These are phyloP conservation scores for Pseudocercospora musae DNA, from an alignment of 2,329 filamentous ascomycete species.

Conservation along the genomic window DNA sequence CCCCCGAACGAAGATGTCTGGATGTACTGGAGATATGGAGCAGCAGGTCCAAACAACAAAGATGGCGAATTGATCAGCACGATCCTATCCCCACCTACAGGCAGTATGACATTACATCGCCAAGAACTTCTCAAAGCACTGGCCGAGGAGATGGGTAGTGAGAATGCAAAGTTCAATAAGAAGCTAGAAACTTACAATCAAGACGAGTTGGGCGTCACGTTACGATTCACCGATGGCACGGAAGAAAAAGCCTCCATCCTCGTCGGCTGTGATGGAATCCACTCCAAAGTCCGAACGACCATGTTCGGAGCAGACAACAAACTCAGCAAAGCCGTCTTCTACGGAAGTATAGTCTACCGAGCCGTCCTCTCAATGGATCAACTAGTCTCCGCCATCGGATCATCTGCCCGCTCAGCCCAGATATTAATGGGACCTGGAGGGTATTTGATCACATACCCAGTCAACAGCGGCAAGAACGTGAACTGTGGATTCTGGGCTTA, in stretches of 20 bases:
- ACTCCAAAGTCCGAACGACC: constrained; percentile 52
- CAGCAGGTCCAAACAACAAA: constrained; percentile 16
- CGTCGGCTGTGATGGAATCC: constrained; percentile 64
- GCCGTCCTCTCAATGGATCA: constrained; percentile 58
- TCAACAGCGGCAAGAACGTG: constrained; percentile 54
- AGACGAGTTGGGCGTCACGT: constrained; percentile 23
- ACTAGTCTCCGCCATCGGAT: constrained; percentile 38
- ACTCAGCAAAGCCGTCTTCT: constrained; percentile 49
- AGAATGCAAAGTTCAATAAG: constrained; percentile 21
- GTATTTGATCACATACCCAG: constrained; percentile 61
- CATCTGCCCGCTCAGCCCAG: constrained; percentile 24
- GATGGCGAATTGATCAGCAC: constrained; percentile 30
- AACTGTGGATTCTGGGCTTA: constrained; percentile 48
- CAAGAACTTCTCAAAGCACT: constrained; percentile 42
- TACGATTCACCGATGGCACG: constrained; percentile 47
- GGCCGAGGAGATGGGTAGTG: constrained; percentile 38
- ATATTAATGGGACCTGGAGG: constrained; percentile 49
- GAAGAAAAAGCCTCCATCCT: constrained; percentile 46
- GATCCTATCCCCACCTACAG: constrained; percentile 29
- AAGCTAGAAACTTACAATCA: constrained; percentile 14
- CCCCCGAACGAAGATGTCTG: constrained; percentile 37
- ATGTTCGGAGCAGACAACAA: constrained; percentile 51
- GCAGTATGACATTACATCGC: constrained; percentile 36
- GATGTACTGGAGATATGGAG: constrained; percentile 42
- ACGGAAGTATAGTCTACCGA: constrained; percentile 59